phyloP scores from a whole-genome alignment of 2,329 filamentous ascomycete species.

The Trichoderma sp. region DNA sequence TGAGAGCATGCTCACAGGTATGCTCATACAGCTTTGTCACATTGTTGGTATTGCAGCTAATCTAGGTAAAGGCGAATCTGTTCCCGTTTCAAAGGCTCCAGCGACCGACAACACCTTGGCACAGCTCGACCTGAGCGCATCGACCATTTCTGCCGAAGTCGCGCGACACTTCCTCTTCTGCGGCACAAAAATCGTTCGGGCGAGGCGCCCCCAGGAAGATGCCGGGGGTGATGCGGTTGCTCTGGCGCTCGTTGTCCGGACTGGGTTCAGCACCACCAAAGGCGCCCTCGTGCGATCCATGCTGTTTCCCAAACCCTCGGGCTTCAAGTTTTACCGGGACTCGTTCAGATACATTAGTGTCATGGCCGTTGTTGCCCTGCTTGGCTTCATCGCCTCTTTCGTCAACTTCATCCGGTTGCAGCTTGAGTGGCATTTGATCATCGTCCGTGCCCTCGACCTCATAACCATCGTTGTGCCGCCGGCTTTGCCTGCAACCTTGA shows the following conservation, averaged over 20 bases:
- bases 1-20: constrained; percentile 90
- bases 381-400: constrained; percentile 90
- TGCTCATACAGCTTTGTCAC: constrained; percentile 43
- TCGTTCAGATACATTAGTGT: constrained; percentile 98
- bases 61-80: constrained; percentile 70
- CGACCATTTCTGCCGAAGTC: constrained; percentile 79
- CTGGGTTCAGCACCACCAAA: constrained; percentile 97
- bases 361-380: constrained; percentile 81
- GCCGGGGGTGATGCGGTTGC: constrained; percentile 86
- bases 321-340: constrained; percentile 97
- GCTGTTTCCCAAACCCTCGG: constrained; percentile 97
- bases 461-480: constrained; percentile 98
- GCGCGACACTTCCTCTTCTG: constrained; percentile 91
- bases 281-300: constrained; percentile 94
- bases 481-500: constrained; percentile 89
- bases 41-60: constrained; percentile 21
- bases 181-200: constrained; percentile 92
- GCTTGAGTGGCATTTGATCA: constrained; percentile 84
- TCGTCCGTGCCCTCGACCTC: constrained; percentile 87
- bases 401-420: constrained; percentile 88
- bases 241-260: constrained; percentile 87
- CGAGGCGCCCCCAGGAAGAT: constrained; percentile 82
- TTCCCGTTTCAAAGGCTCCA: constrained; percentile 91
- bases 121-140: constrained; percentile 74
- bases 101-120: constrained; percentile 78